Percentiles rank a stretch among this genome's conserved stretches.
Evolutionary conservation across 2,329 filamentous ascomycete genomes (phyloP).

Genomic region (Claviceps sp.): DNA sequence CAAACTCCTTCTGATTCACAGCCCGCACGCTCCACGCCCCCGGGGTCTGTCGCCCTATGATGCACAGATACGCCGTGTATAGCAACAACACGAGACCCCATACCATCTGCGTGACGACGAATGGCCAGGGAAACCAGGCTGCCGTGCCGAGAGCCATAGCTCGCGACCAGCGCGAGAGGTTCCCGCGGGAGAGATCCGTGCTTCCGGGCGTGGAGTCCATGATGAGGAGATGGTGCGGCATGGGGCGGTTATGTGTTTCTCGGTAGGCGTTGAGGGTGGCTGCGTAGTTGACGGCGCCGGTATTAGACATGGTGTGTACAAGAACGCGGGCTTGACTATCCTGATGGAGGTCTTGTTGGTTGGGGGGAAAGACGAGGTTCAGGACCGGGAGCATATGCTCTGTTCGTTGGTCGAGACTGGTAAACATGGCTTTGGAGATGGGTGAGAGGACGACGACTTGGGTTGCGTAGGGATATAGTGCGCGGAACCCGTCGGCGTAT

Average conservation of each 20-base stretch:
- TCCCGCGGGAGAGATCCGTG: constrained; percentile 24
- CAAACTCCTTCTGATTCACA: constrained; percentile 23
- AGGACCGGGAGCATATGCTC: constrained; percentile 32
- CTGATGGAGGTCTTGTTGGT: constrained; percentile 28
- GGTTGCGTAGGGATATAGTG: constrained; percentile 34
- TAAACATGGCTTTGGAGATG: constrained; percentile 32
- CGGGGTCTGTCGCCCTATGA: constrained; percentile 26
- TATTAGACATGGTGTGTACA: constrained; percentile 44
- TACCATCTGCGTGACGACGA: constrained; percentile 31
- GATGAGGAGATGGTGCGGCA: constrained; percentile 35
- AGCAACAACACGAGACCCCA: constrained; percentile 29
- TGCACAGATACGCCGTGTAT: constrained; percentile 20
- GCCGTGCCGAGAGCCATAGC: constrained; percentile 39
- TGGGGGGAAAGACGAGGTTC: constrained; percentile 20
- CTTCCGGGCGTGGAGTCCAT: constrained; percentile 41
- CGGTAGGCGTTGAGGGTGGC: constrained; percentile 34
- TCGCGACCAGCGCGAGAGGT: constrained; percentile 36
- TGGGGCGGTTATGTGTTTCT: constrained; percentile 19
- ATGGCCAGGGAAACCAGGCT: constrained; percentile 34
- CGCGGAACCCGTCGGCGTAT: constrained; percentile 37
- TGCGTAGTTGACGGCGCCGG: constrained; percentile 39
- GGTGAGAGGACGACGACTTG: constrained; percentile 38
- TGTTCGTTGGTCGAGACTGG: constrained; percentile 28
- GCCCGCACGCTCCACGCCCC: constrained; percentile 24
- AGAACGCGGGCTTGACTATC: constrained; percentile 33